A percentile compares a stretch with the other conserved stretches of the same genome.
phyloP scores from a whole-genome alignment of 2,329 filamentous ascomycete genomes.

The Intubia oerlemansii region DNA sequence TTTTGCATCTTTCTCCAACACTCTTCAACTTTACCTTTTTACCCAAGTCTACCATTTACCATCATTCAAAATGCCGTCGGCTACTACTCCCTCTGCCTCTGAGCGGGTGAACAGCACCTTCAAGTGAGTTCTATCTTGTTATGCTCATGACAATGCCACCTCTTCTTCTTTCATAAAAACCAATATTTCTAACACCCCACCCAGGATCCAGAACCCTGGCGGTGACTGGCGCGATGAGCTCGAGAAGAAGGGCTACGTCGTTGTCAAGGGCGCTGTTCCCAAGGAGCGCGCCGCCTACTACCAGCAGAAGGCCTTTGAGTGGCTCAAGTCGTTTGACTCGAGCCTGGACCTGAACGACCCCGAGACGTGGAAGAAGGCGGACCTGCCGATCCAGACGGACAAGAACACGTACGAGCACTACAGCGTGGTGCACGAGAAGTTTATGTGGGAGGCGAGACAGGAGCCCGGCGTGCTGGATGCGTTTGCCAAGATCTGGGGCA shows the following conservation, averaged over 20 bases:
- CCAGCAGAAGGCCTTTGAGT: slow-evolving; percentile 10
- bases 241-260: neutral
- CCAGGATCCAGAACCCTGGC: slow-evolving; percentile 2
- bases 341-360: slow-evolving; percentile 11
- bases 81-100: no score
- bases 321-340: slow-evolving; percentile 7
- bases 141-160: neutral
- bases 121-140: neutral
- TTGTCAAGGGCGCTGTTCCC: neutral
- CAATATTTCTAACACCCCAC: no score
- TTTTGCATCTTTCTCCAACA: no score
- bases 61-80: no score
- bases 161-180: neutral
- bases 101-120: slow-evolving; percentile 1
- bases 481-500: slow-evolving; percentile 18
- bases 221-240: neutral
- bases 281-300: slow-evolving; percentile 11
- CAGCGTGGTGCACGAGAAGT: slow-evolving; percentile 16
- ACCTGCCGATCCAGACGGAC: slow-evolving; percentile 16
- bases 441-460: slow-evolving; percentile 17
- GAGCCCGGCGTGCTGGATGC: slow-evolving; percentile 17
- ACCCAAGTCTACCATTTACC: no score
- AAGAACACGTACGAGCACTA: slow-evolving; percentile 14
- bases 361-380: slow-evolving; percentile 15
- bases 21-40: no score